Conservation (phyloP, 192 early-diverging fungal species). For the Coemansia aciculifera region DNA sequence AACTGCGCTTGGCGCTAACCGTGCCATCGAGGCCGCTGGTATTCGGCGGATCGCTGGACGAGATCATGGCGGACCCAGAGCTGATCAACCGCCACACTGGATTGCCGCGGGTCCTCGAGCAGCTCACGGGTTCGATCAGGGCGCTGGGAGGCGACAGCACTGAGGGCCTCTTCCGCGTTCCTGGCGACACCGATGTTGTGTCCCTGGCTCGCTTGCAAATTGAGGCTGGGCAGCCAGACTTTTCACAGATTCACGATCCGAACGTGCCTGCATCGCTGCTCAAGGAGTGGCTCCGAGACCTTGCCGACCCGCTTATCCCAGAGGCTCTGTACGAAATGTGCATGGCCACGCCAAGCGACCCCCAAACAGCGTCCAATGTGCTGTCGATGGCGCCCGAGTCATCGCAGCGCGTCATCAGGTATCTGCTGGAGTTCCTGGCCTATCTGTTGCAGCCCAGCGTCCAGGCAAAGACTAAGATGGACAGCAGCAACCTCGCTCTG, state of each 20-base stretch:
- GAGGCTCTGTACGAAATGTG: slow-evolving; percentile 75
- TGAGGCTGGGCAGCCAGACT: slow-evolving; percentile 78
- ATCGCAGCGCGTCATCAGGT: slow-evolving; percentile 63
- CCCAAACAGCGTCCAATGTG: slow-evolving; percentile 56
- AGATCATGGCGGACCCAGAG: slow-evolving; percentile 67
- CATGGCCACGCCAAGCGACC: slow-evolving; percentile 64
- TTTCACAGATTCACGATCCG: slow-evolving; percentile 77
- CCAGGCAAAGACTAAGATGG: slow-evolving; percentile 88
- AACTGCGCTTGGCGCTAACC: slow-evolving; percentile 65
- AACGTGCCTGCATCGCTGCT: slow-evolving; percentile 90
- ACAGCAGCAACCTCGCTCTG: slow-evolving; percentile 85
- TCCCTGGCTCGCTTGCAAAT: slow-evolving; percentile 72
- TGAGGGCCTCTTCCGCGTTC: slow-evolving; percentile 96
- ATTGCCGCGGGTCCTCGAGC: slow-evolving; percentile 80
- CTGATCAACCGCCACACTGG: slow-evolving; percentile 40
- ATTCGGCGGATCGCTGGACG: slow-evolving; percentile 87
- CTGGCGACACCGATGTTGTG: slow-evolving; percentile 87
- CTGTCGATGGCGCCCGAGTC: slow-evolving; percentile 31
- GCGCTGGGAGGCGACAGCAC: slow-evolving; percentile 73
- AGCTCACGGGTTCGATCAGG: slow-evolving; percentile 72
- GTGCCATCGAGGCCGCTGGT: slow-evolving; percentile 83
- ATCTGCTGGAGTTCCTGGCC: slow-evolving; percentile 80
- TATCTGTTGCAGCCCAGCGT: slow-evolving; percentile 73
- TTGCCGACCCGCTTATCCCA: slow-evolving; percentile 88
- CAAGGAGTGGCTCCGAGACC: slow-evolving; percentile 92